Conservation (phyloP, 805 yeast genomes). For the Debaryomyces tyrocola region DNA sequence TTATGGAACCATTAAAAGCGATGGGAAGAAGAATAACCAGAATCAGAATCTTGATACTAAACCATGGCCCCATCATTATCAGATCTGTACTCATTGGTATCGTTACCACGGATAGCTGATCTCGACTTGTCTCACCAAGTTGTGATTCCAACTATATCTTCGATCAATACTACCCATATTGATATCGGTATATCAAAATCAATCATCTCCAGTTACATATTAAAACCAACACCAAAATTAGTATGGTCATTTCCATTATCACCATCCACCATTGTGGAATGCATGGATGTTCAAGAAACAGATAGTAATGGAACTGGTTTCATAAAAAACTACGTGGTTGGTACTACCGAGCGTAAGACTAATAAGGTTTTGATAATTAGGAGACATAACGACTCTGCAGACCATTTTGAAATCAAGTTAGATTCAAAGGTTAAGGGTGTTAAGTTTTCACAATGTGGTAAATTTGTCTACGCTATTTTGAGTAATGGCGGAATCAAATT, state of each 20-base stretch:
- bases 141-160: slow-evolving; percentile 18
- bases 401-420: slow-evolving; percentile 8
- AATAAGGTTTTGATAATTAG: slow-evolving; percentile 24
- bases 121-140: slow-evolving; percentile 22
- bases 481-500: slow-evolving; percentile 12
- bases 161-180: slow-evolving; percentile 31
- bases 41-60: neutral
- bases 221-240: slow-evolving; percentile 58
- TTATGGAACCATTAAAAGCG: neutral
- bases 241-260: slow-evolving; percentile 55
- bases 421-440: slow-evolving; percentile 13
- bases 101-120: slow-evolving; percentile 35
- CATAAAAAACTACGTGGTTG: slow-evolving; percentile 35
- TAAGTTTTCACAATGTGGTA: slow-evolving; percentile 20
- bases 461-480: slow-evolving; percentile 11
- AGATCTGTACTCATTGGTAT: slow-evolving; percentile 32
- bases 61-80: slow-evolving; percentile 15
- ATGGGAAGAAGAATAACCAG: neutral
- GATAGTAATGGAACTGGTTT: neutral
- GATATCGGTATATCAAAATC: slow-evolving; percentile 58
- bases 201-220: slow-evolving; percentile 49
- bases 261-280: slow-evolving; percentile 45
- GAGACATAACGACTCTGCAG: slow-evolving; percentile 11
- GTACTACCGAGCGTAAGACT: slow-evolving; percentile 35
- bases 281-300: slow-evolving; percentile 31